These are phyloP conservation scores for Boletus subcaerulescens DNA, from an alignment of 768 basidiomycete species.

Conservation along the genomic window DNA sequence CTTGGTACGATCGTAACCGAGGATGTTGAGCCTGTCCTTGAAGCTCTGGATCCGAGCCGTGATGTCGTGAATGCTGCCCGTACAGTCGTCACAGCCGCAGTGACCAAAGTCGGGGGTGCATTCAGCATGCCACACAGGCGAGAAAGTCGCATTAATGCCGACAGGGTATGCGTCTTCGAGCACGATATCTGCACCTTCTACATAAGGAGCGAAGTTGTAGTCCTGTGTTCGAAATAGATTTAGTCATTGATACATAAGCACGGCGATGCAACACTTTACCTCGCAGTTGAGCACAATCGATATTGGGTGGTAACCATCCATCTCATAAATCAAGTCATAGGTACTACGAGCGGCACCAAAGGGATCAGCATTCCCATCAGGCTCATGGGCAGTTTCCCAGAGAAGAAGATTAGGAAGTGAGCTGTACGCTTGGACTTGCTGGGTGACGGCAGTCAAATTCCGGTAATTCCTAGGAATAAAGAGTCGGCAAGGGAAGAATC, in stretches of 20 bases:
- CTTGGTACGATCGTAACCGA: slow-evolving; percentile 62
- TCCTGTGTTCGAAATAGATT: slow-evolving; percentile 36
- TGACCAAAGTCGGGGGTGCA: slow-evolving; percentile 67
- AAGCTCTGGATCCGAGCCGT: slow-evolving; percentile 64
- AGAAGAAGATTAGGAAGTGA: slow-evolving; percentile 63
- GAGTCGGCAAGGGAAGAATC: background rate
- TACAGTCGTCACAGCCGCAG: slow-evolving; percentile 72
- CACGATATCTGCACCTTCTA: slow-evolving; percentile 64
- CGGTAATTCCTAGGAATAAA: slow-evolving; percentile 45
- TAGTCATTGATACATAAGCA: background rate
- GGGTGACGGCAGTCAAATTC: slow-evolving; percentile 57
- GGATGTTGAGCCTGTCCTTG: slow-evolving; percentile 51
- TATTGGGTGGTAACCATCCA: slow-evolving; percentile 59
- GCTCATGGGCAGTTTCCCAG: slow-evolving; percentile 75
- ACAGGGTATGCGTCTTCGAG: slow-evolving; percentile 45
- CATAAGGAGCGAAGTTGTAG: slow-evolving; percentile 58
- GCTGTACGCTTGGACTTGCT: slow-evolving; percentile 63
- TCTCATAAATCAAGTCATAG: slow-evolving; percentile 44
- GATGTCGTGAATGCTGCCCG: slow-evolving; percentile 63
- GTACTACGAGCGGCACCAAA: slow-evolving; percentile 50
- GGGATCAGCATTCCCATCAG: slow-evolving; percentile 66
- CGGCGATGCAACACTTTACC: slow-evolving; percentile 2
- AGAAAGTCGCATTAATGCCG: slow-evolving; percentile 61
- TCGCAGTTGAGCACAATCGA: slow-evolving; percentile 53
- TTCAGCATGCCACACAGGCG: slow-evolving; percentile 53